phyloP scores from a whole-genome alignment of 345 rosid species.

The Melaleuca quinquenervia region DNA sequence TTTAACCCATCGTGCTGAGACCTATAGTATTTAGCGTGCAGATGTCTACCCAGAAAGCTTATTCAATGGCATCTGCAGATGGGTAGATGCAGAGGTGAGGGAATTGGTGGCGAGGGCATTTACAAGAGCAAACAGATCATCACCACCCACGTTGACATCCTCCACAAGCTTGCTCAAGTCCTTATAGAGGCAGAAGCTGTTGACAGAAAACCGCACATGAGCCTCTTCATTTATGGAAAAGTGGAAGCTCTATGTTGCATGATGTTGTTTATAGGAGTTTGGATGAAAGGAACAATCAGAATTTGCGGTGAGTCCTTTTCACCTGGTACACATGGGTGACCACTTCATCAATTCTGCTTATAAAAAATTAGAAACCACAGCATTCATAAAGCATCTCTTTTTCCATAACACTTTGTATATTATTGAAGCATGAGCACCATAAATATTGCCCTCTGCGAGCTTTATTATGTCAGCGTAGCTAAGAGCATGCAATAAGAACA shows the following conservation, averaged over 20 bases:
- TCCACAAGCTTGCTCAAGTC: conserved; percentile 80
- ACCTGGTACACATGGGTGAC: neutral
- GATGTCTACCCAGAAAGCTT: conserved; percentile 96
- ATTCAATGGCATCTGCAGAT: conserved; percentile 97
- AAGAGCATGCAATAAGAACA: neutral
- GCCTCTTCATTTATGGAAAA: conserved; percentile 85
- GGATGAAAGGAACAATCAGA: neutral
- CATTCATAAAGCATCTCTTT: neutral
- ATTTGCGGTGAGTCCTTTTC: neutral
- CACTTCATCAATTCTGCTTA: neutral
- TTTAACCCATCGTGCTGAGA: neutral
- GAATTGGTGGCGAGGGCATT: conserved; percentile 77
- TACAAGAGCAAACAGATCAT: conserved; percentile 53
- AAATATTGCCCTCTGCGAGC: neutral
- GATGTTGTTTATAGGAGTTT: neutral
- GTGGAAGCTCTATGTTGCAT: conserved; percentile 60
- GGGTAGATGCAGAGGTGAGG: conserved; percentile 83
- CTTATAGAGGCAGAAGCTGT: conserved; percentile 78
- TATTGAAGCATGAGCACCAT: neutral
- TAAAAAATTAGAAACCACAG: neutral
- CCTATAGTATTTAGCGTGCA: conserved; percentile 4
- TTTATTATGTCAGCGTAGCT: neutral
- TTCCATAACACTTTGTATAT: neutral
- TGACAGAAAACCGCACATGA: conserved; percentile 92
- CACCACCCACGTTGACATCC: conserved; percentile 58